Conservation (phyloP, 208 protist species). For the Acanthamoeba culbertsoni region DNA sequence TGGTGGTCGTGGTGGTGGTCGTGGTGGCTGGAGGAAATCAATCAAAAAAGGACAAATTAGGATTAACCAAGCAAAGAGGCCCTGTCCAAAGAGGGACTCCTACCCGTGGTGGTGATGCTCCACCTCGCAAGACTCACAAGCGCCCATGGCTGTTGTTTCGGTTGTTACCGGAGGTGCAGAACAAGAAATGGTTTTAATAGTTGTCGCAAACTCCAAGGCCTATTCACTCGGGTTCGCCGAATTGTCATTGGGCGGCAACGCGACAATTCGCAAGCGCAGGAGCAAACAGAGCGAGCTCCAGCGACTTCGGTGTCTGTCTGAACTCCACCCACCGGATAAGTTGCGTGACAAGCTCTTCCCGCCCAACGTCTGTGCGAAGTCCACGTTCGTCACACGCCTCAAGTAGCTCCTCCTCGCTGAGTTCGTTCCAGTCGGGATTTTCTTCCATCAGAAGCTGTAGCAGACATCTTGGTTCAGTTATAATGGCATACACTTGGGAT, state of each 20-base stretch:
- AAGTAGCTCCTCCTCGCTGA: conserved; percentile 3
- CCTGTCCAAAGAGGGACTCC: neutral
- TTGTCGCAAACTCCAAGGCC: neutral
- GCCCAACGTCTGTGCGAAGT: neutral
- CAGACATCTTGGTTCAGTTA: too few species aligned
- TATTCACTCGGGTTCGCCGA: neutral
- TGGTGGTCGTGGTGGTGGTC: neutral
- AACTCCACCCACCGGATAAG: neutral
- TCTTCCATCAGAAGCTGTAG: neutral
- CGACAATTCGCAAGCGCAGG: neutral
- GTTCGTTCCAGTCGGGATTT: neutral
- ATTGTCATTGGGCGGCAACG: neutral
- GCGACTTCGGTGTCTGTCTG: neutral
- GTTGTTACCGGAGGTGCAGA: neutral
- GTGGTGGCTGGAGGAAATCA: neutral
- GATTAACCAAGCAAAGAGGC: neutral
- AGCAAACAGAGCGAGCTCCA: neutral
- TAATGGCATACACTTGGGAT: too few species aligned
- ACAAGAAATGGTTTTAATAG: neutral
- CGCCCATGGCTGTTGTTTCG: neutral
- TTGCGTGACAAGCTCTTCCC: neutral
- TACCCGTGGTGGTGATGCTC: neutral
- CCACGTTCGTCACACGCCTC: conserved; percentile 16
- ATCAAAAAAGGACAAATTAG: neutral
- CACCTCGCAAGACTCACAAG: neutral